Percentiles rank a stretch among this genome's conserved stretches.
Evolutionary conservation across 2,329 filamentous ascomycete genomes (phyloP).

Genomic region (Fusarium sp.): DNA sequence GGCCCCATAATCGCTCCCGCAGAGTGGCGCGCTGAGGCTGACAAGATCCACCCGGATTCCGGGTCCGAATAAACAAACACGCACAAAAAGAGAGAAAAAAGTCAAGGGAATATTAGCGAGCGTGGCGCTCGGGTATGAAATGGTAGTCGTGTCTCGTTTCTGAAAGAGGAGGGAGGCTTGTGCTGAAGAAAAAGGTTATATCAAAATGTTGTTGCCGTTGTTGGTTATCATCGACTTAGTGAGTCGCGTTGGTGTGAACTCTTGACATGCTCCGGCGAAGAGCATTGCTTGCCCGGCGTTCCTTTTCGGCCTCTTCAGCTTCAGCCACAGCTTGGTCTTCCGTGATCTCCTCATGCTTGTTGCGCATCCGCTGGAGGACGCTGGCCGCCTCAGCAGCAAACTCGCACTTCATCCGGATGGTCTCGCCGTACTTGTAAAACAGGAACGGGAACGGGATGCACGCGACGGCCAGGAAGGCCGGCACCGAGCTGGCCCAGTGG

Average conservation of each 20-base stretch:
- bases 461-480: constrained; percentile 77
- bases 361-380: constrained; percentile 62
- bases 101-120: neutral
- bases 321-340: constrained; percentile 45
- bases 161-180: neutral
- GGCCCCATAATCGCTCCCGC: neutral
- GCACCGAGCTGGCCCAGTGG: constrained; percentile 80
- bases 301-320: constrained; percentile 41
- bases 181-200: neutral
- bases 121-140: neutral
- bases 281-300: constrained; percentile 40
- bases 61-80: neutral
- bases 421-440: constrained; percentile 77
- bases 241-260: constrained; percentile 8
- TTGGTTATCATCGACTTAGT: neutral
- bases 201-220: neutral
- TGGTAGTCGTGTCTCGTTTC: neutral
- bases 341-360: constrained; percentile 44
- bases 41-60: neutral
- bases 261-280: constrained; percentile 34
- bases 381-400: constrained; percentile 75
- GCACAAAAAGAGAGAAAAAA: neutral
- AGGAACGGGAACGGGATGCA: constrained; percentile 82
- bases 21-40: neutral
- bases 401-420: constrained; percentile 75